Evolutionary conservation across 768 basidiomycete species (phyloP).

Genomic region (Amanita brunnescens): DNA sequence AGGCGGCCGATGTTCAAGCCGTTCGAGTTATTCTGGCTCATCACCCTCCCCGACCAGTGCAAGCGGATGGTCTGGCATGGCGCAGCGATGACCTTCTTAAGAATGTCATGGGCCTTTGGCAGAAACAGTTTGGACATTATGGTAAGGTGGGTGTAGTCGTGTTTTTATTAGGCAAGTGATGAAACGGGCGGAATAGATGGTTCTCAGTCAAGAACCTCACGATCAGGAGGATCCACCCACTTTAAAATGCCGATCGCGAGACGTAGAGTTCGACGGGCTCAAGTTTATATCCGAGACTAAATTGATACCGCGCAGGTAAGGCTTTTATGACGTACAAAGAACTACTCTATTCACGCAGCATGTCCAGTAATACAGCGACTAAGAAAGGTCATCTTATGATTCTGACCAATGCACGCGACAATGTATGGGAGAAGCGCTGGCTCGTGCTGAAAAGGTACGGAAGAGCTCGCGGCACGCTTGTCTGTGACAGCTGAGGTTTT

Average conservation of each 20-base stretch:
- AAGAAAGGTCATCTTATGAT: conserved; percentile 82
- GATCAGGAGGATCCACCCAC: conserved; percentile 43
- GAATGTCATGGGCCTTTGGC: conserved; percentile 74
- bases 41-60: conserved; percentile 39
- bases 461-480: not conserved
- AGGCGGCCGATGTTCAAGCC: conserved; percentile 86
- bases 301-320: conserved; percentile 63
- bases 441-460: conserved; percentile 78
- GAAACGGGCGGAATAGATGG: conserved; percentile 42
- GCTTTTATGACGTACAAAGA: conserved; percentile 8
- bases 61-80: conserved; percentile 53
- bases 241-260: conserved; percentile 16
- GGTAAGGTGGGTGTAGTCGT: conserved; percentile 51
- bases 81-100: conserved; percentile 54
- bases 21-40: conserved; percentile 67
- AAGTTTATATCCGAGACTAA: conserved; percentile 71
- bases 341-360: conserved; percentile 3
- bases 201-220: conserved; percentile 61
- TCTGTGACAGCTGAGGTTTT: not conserved
- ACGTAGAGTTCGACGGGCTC: conserved; percentile 34
- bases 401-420: conserved; percentile 70
- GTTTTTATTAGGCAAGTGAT: conserved; percentile 12
- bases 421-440: conserved; percentile 78
- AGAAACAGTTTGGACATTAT: conserved; percentile 67
- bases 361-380: conserved; percentile 62